Conservation (phyloP, 1,139 yeast genomes). For the Tardiomyces depauwii region DNA sequence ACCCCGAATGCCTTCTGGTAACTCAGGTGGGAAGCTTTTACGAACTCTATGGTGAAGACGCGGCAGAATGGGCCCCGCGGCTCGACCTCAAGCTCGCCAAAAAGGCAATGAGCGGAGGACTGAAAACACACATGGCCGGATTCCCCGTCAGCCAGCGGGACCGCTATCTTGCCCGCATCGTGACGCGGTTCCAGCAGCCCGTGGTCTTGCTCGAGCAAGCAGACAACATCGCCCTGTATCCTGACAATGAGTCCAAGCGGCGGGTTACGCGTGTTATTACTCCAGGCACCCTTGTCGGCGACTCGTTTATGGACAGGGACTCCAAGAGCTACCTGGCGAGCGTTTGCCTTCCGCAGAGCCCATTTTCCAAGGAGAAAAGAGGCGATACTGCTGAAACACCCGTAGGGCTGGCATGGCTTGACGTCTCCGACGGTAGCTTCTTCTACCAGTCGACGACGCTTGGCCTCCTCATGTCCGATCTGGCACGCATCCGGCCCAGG, state of each 20-base stretch:
- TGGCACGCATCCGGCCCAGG: conserved; percentile 55
- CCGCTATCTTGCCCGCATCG: conserved; percentile 58
- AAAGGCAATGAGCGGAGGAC: conserved; percentile 20
- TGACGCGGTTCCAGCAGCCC: conserved; percentile 10
- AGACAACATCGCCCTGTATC: conserved; percentile 3
- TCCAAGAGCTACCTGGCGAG: conserved; percentile 5
- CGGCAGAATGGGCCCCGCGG: conserved; percentile 57
- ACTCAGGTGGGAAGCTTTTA: conserved; percentile 90
- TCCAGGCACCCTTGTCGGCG: conserved; percentile 90
- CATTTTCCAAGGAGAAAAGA: conserved; percentile 32
- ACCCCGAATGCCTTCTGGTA: conserved; percentile 63
- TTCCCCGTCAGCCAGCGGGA: conserved; percentile 68
- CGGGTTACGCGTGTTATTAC: conserved; percentile 72
- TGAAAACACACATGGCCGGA: conserved; percentile 66
- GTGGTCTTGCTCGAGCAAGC: conserved; percentile 7
- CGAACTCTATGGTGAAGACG: conserved; percentile 83
- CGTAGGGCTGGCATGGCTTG: conserved; percentile 83
- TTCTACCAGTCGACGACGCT: conserved; percentile 52
- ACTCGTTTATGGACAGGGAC: conserved; percentile 52
- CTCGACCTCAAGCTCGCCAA: conserved; percentile 53
- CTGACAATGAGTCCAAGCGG: conserved; percentile 40
- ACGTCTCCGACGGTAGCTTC: conserved; percentile 73
- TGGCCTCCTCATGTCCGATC: conserved; percentile 44
- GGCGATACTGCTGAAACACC: conserved; percentile 32
- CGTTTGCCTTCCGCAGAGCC: conserved; percentile 14